Base-by-base conservation (phyloP, 495 filamentous ascomycete genomes). In the Penicillium soppii region DNA sequence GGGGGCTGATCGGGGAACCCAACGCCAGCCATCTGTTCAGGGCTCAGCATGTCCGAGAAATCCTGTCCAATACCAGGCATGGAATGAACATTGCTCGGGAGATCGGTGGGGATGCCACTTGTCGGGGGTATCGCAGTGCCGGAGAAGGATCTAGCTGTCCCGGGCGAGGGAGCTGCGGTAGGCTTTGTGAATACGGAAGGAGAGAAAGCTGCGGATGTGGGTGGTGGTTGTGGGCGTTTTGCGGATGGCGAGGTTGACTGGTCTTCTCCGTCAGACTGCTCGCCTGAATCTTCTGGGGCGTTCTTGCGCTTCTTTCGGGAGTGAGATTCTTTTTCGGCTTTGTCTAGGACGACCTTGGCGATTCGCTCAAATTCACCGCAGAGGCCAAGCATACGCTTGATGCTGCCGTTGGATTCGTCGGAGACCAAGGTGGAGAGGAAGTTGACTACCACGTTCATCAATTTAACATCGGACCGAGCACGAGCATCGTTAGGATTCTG, bases 351-450 rank as follows among this genome's bases (percentile, higher is more conserved):
- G 16, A 92, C 83, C 64, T 87, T 91, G 37, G 92, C 91, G 55
- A 98, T 97, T 54, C 95, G 80, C 58, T 97, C 91, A 53, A 98
- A 98, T 59, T 97, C 94, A 15, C 90, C 82, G 69, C 92, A 96
- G 5, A 98, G 86, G 47, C 83, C 82, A 25, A 97, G 79, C 91
- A 98, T 97, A 32, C 92, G 87, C 66, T 88, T 87, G 42, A 97
- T 89, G 48, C 88, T 90, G 29, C 88, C 87, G 43, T 90, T 91
- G 33, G 89, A 89, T 54, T 86, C 82, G 48, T 87, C 85, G 9
- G 79, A 77, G 13, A 88, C 86, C 50, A 96, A 84, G 35, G 84
- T 82, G 13, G 83, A 89, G 9, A 98, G 73, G 66, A 97, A 97
- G 55, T 83, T 90, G 38, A 96, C 91, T 4, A 98, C 95, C 7